phyloP scores from a whole-genome alignment of 139 green algal species.

The Desmodesmus armatus region DNA sequence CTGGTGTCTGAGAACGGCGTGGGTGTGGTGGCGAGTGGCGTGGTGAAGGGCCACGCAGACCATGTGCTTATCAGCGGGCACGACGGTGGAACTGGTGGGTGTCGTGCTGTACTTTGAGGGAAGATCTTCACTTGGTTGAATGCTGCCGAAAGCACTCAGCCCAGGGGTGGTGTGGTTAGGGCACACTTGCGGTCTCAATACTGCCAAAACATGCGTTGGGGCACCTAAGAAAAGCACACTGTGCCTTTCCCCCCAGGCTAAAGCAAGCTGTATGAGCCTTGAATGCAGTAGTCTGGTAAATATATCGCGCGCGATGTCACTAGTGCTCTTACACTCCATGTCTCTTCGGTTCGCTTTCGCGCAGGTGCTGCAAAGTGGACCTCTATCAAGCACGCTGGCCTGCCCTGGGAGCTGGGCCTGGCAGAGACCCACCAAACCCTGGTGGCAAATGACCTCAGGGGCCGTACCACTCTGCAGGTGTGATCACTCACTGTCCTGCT shows the following conservation, averaged over 20 bases:
- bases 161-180: background rate
- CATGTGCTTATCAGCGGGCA: conserved; percentile 97
- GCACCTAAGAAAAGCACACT: no score
- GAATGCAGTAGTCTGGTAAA: no score
- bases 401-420: conserved; percentile 96
- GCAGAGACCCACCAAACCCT: conserved; percentile 96
- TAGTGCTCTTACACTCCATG: no score
- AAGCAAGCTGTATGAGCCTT: no score
- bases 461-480: conserved; percentile 83
- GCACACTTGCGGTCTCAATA: background rate
- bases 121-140: background rate
- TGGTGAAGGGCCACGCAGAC: conserved; percentile 97
- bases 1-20: conserved; percentile 96
- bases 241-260: no score
- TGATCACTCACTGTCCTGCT: no score
- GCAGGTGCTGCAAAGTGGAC: conserved; percentile 91
- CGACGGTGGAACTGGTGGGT: conserved; percentile 89
- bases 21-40: conserved; percentile 87
- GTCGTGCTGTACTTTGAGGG: background rate
- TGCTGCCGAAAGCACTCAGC: background rate
- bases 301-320: no score
- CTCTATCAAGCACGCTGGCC: conserved; percentile 81
- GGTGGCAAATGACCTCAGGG: conserved; percentile 96
- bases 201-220: no score
- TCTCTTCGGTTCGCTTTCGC: no score